Base-by-base conservation (phyloP, 129 eudicot species). In the Kitagawia praeruptora region DNA sequence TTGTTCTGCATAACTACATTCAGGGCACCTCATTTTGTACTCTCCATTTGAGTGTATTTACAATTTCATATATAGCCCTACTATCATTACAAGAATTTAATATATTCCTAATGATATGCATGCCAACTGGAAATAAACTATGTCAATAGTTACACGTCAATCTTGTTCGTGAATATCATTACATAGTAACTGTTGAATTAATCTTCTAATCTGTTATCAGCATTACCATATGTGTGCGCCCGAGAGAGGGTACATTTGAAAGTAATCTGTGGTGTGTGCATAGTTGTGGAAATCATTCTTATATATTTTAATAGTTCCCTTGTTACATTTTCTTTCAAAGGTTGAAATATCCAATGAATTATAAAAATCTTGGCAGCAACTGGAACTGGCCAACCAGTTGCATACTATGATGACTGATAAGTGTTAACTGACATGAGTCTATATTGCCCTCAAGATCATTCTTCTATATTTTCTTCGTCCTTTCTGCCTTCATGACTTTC, bases 1-100 rank as follows among this genome's bases (percentile, higher is more conserved):
- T 79, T 51, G 34, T 27, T 38, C 47, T 70, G 74, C 28, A 79
- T 67, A 38, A 25, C 40, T 70, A 77, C 28, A 75, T 67, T 42
- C 27, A n/a, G 40, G 13, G 21, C 2, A 13, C 27, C 38, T 39
- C 31, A 73, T 46, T 74, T 10, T 16, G 8, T n/a, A n/a, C 39
- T 14, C 21, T 11, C 5, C 58, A 74, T 25, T 74, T 45, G 14
- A 47, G 39, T 44, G 54, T 27, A 34, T 45, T 12, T 38, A 13
- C 23, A 47, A 73, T 7, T 15, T 54, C 46, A 42, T 46, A 12
- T 46, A 12, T 10, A 46, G 2, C 15, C 49, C 49, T 46, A 46
- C 14, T 13, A 46, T 46, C 49, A 46, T 46, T 10, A 11, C 38
- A 73, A 11, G 14, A 61, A 25, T 58, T 58, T 6, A 58, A 58